phyloP scores from a whole-genome alignment of 2,329 filamentous ascomycete species.

The Xylariaceae sp. region DNA sequence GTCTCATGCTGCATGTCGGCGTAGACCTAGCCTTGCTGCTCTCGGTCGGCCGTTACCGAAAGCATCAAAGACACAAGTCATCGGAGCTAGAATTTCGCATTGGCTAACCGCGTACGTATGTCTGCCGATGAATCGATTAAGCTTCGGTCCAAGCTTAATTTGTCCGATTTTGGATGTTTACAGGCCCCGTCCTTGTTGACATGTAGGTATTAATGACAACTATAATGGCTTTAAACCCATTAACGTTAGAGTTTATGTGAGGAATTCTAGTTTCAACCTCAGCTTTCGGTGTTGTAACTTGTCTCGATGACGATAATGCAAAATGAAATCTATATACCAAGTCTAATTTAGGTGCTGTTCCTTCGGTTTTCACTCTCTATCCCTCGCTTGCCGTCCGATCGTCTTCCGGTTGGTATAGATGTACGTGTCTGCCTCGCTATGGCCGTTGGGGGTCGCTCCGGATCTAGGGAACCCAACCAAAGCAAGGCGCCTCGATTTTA shows the following conservation, averaged over 20 bases:
- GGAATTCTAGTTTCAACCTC: constrained; percentile 4
- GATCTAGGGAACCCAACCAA: background rate
- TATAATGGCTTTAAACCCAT: background rate
- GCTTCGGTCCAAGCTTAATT: background rate
- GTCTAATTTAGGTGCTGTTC: background rate
- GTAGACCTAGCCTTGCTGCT: constrained; percentile 24
- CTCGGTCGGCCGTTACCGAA: constrained; percentile 31
- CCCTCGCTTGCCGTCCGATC: background rate
- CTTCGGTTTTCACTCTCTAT: background rate
- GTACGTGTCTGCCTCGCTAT: background rate
- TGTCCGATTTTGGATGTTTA: background rate
- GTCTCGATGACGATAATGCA: background rate
- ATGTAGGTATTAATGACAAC: background rate
- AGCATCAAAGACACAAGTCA: constrained; percentile 4
- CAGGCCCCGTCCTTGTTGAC: background rate
- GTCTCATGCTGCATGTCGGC: constrained; percentile 3
- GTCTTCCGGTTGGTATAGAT: background rate
- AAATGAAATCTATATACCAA: background rate
- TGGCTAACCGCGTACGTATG: background rate
- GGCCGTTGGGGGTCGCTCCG: background rate
- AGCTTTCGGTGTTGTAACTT: no score
- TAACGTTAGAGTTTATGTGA: constrained; percentile 3
- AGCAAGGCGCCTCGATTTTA: background rate
- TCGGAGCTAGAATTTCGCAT: background rate
- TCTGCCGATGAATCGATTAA: background rate